A percentile compares a stretch with the other conserved stretches of the same genome.
phyloP scores from a whole-genome alignment of 805 yeast genomes.

The Nakazawaea wyomingensis region DNA sequence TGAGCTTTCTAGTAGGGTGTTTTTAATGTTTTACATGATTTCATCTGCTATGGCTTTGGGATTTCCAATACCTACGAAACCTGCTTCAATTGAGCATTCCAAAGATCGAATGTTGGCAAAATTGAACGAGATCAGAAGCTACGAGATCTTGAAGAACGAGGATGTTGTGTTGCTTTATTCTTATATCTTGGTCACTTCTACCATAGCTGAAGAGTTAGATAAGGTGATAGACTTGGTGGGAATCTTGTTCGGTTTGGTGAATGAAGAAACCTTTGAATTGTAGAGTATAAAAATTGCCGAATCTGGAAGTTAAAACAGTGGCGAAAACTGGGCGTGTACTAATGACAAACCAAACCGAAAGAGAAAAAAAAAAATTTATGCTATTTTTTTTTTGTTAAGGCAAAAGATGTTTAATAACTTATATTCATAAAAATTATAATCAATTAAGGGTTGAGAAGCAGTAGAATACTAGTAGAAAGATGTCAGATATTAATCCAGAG shows the following conservation, averaged over 20 bases:
- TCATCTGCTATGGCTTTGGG: conserved; percentile 73
- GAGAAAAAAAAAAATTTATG: conserved; percentile 2
- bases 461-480: too few relatives aligned
- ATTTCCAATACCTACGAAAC: conserved; percentile 70
- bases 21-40: conserved; percentile 71
- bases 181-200: conserved; percentile 65
- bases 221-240: conserved; percentile 49
- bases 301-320: neutral
- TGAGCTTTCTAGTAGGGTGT: conserved; percentile 69
- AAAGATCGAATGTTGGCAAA: conserved; percentile 64
- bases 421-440: too few relatives aligned
- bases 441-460: too few relatives aligned
- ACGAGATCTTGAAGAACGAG: conserved; percentile 44
- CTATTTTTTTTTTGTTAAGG: too few relatives aligned
- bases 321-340: neutral
- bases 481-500: conserved; percentile 25
- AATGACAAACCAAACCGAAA: neutral
- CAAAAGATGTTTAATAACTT: too few relatives aligned
- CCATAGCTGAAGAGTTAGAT: conserved; percentile 61
- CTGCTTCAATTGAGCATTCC: conserved; percentile 74
- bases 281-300: conserved; percentile 18
- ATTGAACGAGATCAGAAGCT: conserved; percentile 50
- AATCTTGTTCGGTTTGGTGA: conserved; percentile 59
- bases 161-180: conserved; percentile 77
- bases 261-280: conserved; percentile 54